Conservation (phyloP, 768 basidiomycete species). For the Lentinula sp. region DNA sequence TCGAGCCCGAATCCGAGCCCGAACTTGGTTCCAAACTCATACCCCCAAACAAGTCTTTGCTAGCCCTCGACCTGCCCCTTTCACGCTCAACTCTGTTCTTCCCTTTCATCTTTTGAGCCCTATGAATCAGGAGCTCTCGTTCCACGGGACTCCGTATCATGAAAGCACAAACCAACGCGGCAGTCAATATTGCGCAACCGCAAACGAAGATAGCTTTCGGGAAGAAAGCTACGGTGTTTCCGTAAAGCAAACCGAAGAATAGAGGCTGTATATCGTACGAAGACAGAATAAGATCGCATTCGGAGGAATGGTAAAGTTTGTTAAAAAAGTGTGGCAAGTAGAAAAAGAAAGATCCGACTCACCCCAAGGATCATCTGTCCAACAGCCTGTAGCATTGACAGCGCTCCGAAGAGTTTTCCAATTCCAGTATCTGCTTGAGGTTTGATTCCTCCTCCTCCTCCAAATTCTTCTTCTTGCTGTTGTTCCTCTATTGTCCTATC, state of each 20-base stretch:
- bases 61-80: constrained; percentile 39
- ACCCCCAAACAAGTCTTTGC: constrained; percentile 32
- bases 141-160: constrained; percentile 35
- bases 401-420: constrained; percentile 65
- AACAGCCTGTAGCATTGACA: constrained; percentile 64
- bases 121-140: constrained; percentile 11
- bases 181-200: constrained; percentile 44
- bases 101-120: constrained; percentile 12
- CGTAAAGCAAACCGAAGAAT: constrained; percentile 69
- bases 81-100: constrained; percentile 17
- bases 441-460: constrained; percentile 7
- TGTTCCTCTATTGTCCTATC: constrained; percentile 10
- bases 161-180: constrained; percentile 28
- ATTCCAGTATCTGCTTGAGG: constrained; percentile 20
- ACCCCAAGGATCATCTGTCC: constrained; percentile 63
- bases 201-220: constrained; percentile 68
- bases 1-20: neutral
- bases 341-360: constrained; percentile 14
- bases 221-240: constrained; percentile 56
- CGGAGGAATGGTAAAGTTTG: no score
- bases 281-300: no score
- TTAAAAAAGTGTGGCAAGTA: neutral
- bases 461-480: constrained; percentile 11
- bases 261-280: constrained; percentile 42
- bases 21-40: neutral